phyloP scores from a whole-genome alignment of 768 basidiomycete species.

The Artomyces pyxidatus region DNA sequence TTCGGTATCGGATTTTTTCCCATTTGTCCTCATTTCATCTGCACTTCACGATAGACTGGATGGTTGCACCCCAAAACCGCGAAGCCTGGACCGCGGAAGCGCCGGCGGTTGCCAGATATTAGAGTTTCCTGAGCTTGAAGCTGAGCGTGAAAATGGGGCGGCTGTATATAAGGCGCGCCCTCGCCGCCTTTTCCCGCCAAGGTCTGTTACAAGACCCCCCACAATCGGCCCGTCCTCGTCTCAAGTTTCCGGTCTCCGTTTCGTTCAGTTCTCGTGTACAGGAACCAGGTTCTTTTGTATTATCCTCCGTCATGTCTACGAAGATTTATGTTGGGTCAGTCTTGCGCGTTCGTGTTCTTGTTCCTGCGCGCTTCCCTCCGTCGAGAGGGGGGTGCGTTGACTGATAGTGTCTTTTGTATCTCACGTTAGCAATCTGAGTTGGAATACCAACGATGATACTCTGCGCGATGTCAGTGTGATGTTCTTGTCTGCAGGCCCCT shows the following conservation, averaged over 20 bases:
- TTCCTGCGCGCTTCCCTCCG: conserved; percentile 40
- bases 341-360: conserved; percentile 44
- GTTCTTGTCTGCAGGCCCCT: conserved; percentile 25
- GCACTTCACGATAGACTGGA: no score
- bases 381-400: conserved; percentile 24
- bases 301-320: conserved; percentile 58
- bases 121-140: neutral
- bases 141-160: neutral
- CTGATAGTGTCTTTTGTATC: conserved; percentile 44
- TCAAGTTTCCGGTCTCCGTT: conserved; percentile 11
- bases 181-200: neutral
- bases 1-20: no score
- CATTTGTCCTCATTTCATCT: neutral
- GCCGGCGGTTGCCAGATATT: no score
- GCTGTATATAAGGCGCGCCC: neutral
- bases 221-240: neutral
- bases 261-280: conserved; percentile 14
- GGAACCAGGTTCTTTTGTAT: no score
- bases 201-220: neutral
- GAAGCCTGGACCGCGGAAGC: no score
- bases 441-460: conserved; percentile 92
- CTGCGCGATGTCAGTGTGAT: conserved; percentile 78
- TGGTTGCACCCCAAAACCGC: neutral
- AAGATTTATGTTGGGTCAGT: conserved; percentile 96
- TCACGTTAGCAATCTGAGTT: conserved; percentile 93